Evolutionary conservation across 1,139 yeast species (phyloP).

Genomic region (Saccharomycopsis hybrid): DNA sequence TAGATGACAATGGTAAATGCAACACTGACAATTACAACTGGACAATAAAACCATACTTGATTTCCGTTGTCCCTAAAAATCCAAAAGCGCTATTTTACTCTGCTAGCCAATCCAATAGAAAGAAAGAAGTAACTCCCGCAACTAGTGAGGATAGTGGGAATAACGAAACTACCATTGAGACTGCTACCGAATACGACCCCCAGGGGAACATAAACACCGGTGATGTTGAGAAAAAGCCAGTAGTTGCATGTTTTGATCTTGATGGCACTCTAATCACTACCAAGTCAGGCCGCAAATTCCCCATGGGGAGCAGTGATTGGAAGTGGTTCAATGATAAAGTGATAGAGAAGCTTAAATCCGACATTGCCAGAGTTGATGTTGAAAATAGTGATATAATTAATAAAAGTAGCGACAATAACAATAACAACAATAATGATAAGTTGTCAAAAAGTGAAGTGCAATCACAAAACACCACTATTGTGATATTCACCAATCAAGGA

Average conservation of each 20-base stretch:
- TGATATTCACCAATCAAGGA: constrained; percentile 87
- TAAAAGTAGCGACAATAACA: constrained; percentile 23
- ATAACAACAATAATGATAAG: too few species aligned
- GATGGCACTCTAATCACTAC: constrained; percentile 36
- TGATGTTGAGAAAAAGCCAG: too few species aligned
- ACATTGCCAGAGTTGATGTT: too few species aligned
- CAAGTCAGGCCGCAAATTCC: constrained; percentile 49
- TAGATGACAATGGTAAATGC: too few species aligned
- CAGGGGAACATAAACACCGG: neutral
- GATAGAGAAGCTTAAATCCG: constrained; percentile 27
- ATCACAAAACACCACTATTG: constrained; percentile 33
- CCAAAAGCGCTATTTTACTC: too few species aligned
- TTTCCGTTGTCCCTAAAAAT: neutral
- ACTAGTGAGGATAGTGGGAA: too few species aligned
- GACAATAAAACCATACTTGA: constrained; percentile 3
- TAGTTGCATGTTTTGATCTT: neutral
- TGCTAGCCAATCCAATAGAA: too few species aligned
- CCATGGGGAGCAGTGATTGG: constrained; percentile 64
- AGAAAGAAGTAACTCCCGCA: too few species aligned
- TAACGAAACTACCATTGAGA: too few species aligned
- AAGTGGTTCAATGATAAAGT: constrained; percentile 43
- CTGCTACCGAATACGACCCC: neutral
- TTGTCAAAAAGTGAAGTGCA: too few species aligned
- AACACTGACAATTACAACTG: neutral
- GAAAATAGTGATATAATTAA: too few species aligned